A percentile compares a stretch with the other conserved stretches of the same genome.
phyloP scores from a whole-genome alignment of 2,329 filamentous ascomycete species.

The Talaromyces pinophilus region DNA sequence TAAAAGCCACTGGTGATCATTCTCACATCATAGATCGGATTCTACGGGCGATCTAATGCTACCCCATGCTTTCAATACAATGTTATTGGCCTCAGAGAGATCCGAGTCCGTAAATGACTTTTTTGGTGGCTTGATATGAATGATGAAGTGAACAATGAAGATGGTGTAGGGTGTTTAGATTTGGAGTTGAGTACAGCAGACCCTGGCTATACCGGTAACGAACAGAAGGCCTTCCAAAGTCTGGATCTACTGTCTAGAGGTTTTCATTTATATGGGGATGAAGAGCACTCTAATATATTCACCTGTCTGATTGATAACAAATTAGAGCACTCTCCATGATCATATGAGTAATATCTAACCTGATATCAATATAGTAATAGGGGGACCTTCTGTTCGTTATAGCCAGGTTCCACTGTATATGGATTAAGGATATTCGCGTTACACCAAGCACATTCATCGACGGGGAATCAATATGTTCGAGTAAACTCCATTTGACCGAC shows the following conservation, averaged over 20 bases:
- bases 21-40: background rate
- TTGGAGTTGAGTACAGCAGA: background rate
- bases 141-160: background rate
- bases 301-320: too few species aligned
- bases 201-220: too few species aligned
- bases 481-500: background rate
- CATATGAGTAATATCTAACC: too few species aligned
- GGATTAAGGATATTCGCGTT: background rate
- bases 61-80: background rate
- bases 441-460: background rate
- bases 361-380: too few species aligned
- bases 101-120: background rate
- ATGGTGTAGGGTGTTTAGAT: background rate
- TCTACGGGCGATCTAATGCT: background rate
- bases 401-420: background rate
- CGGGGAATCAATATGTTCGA: background rate
- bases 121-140: background rate
- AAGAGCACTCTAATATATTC: too few species aligned
- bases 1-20: background rate
- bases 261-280: too few species aligned
- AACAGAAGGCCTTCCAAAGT: too few species aligned
- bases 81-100: background rate
- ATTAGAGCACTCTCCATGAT: too few species aligned
- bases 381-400: too few species aligned
- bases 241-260: too few species aligned